Percentiles rank a stretch among this genome's conserved stretches.
These are phyloP conservation scores for Trichoderma afroharzianum DNA, from an alignment of 2,329 filamentous ascomycete genomes.

Conservation along the genomic window DNA sequence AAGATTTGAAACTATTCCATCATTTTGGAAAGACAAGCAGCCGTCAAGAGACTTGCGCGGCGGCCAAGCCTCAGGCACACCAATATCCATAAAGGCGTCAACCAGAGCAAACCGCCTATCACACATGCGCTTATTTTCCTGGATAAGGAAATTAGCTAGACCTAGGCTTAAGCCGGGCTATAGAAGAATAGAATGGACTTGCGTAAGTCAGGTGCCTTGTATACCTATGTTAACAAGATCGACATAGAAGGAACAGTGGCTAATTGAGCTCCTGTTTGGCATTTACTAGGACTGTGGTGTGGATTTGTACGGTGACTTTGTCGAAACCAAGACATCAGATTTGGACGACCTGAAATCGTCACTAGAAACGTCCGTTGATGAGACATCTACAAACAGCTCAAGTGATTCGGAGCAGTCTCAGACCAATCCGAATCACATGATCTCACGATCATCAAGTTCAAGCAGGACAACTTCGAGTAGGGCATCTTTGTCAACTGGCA, in stretches of 20 bases:
- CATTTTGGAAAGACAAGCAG: too few species aligned
- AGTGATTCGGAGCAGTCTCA: neutral
- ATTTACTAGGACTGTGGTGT: neutral
- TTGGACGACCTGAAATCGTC: neutral
- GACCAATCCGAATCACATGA: neutral
- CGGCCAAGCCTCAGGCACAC: neutral
- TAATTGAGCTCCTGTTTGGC: too few species aligned
- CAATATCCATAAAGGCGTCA: neutral
- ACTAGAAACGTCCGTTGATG: neutral
- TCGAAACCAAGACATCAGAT: neutral
- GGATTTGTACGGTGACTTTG: neutral
- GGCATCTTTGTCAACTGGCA: neutral
- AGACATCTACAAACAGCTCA: neutral
- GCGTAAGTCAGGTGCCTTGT: neutral
- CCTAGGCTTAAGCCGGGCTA: neutral
- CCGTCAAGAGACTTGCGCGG: neutral
- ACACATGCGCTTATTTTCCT: accelerated
- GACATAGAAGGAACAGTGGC: too few species aligned
- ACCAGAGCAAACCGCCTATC: neutral
- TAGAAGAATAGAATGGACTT: neutral
- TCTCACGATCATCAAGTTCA: neutral
- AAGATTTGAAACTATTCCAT: too few species aligned
- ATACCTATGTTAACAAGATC: too few species aligned
- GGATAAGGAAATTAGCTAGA: neutral
- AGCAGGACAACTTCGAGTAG: neutral